Base-by-base conservation (phyloP, 192 early-diverging fungal genomes). In the Diversispora epigaea region DNA sequence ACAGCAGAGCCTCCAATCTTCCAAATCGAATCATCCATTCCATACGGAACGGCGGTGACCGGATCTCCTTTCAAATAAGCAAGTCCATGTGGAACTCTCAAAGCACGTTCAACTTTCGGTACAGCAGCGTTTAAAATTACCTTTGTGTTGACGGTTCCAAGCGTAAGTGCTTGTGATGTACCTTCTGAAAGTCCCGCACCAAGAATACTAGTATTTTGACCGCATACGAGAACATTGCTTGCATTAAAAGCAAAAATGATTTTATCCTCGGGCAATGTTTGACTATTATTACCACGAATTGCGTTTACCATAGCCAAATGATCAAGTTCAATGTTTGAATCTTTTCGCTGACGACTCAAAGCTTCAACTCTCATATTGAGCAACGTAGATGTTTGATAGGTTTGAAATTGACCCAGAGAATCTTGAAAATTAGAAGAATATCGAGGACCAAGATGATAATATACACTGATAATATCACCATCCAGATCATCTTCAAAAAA, bases 1-100 rank as follows among this genome's bases (percentile, higher is more conserved):
- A 91, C 78, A 17, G 88, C 84, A 78, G 86, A 90, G 10, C 91
- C 91, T 15, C 91, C 91, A 25, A 92, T 80, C 54, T 90, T 91
- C 90, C 90, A 91, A 66, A 90, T 83, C 3, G 87, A 83, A 68
- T 91, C 89, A 75, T 88, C 86, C 39, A 92, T 55, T 25, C 87
- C 80, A 65, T 84, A 79, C 22, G 89, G 89, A 49, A 79, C 79
- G 45, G 90, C 86, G 1, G 88, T 78, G 14, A 89, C 65, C 0
- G 89, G 87, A 43, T 84, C 76, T 3, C 90, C 90, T 4, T 81
- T 47, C 9, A 92, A 52, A 41, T 81, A 71, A 19, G 83, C 89
- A 40, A 84, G 80, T 4, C 78, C 79, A 12, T 77, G 71, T 11
- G 78, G 60, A 6, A 71, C 74, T 57, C 79, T 76, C 39, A 87